Evolutionary conservation across 2,329 filamentous ascomycete species (phyloP), one percentile per base, ranked within the genome.

Genomic region (Claviceps humidiphila): DNA sequence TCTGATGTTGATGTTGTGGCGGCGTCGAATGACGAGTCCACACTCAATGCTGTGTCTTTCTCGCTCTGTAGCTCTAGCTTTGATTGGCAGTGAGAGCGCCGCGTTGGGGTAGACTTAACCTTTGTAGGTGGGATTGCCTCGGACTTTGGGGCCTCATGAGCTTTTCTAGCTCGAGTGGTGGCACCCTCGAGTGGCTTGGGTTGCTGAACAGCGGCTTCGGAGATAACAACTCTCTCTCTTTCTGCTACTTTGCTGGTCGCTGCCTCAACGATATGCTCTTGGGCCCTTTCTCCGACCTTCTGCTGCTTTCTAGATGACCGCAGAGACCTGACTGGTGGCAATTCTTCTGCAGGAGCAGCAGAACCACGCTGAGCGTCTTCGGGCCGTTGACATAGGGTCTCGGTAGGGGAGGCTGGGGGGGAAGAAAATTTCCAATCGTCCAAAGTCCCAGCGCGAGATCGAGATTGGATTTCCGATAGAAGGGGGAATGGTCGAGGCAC

Each of bases 341-440:
- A 42, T 52, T 46, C 49, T 14, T 57, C 52, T 26, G 51, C 52
- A 47, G 55, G 16, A 14, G 52, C 38, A 42, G 59, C 49, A 7
- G 55, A 50, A 2, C 51, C 51, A 9, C 56, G 46, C 50, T 62
- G 58, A 16, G 49, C 48, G 16, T 56, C 53, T 24, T 54, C 46
- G 6, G 22, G 50, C 22, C 66, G 66, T n/a, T 63, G 64, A 20
- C 58, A 63, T 2, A 62, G 56, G 22, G 57, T 64, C 3, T 62
- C 57, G 24, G 63, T 61, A 2, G 78, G 78, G 2, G 78, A 79
- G 11, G 72, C 75, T 0, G 74, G 74, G 9, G 78, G 78, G 1
- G 78, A 81, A 1, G 77, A 80, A n/a, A 80, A 74, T 9, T 75
- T 70, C 74, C 76, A 81, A 26, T 73, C 61, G 8, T 69, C 65